Conservation (phyloP, 2,329 filamentous ascomycete genomes). For the Plenodomus biglobosus region DNA sequence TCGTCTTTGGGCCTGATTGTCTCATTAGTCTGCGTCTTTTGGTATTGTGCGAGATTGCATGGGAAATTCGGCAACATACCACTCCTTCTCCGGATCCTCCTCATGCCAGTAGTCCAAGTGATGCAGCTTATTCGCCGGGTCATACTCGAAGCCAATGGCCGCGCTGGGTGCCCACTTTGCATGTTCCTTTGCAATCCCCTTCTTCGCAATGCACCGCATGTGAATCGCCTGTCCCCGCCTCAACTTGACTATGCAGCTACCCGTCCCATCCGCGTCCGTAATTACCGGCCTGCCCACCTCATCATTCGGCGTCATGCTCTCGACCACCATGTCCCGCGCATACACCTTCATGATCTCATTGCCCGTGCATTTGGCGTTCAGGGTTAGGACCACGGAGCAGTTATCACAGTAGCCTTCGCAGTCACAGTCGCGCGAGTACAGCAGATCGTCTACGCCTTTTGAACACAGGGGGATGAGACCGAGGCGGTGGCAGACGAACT, state of each 20-base stretch:
- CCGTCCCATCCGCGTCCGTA: conserved; percentile 76
- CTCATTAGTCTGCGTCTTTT: neutral
- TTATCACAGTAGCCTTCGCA: conserved; percentile 94
- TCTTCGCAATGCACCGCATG: conserved; percentile 91
- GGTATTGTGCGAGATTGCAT: neutral
- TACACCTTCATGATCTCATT: conserved; percentile 94
- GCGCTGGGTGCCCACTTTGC: conserved; percentile 95
- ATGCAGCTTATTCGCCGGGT: conserved; percentile 92
- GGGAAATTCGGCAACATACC: conserved; percentile 60
- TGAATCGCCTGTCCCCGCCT: conserved; percentile 86
- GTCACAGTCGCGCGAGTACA: conserved; percentile 91
- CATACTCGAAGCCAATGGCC: conserved; percentile 95
- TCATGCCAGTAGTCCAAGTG: conserved; percentile 97
- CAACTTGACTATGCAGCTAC: conserved; percentile 86
- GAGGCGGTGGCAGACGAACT: conserved; percentile 91
- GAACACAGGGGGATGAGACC: conserved; percentile 87
- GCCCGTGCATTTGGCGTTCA: conserved; percentile 82
- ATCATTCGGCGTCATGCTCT: conserved; percentile 69
- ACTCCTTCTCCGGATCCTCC: conserved; percentile 78
- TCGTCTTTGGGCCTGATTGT: conserved; percentile 74
- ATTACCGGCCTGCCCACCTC: conserved; percentile 80
- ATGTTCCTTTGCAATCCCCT: conserved; percentile 98
- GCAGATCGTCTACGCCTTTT: conserved; percentile 76
- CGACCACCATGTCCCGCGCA: conserved; percentile 80
- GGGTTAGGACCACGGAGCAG: conserved; percentile 80